Evolutionary conservation across 2,329 filamentous ascomycete species (phyloP).

Genomic region (Xylariaceae sp.): DNA sequence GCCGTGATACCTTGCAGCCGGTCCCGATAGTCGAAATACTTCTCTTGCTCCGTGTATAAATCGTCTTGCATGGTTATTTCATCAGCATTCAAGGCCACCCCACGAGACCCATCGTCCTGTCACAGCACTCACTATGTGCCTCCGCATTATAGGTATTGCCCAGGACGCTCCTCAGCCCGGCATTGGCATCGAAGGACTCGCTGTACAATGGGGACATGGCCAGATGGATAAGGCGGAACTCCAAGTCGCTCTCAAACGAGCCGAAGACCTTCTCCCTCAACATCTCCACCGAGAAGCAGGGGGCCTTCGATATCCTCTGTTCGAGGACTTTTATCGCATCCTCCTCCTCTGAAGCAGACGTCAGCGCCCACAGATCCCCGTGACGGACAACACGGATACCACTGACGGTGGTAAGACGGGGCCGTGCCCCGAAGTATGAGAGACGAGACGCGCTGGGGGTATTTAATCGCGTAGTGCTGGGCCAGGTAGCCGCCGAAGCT

Average conservation of each 20-base stretch:
- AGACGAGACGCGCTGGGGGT: constrained; percentile 22
- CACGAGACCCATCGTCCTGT: no score
- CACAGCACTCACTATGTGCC: constrained; percentile 24
- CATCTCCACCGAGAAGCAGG: constrained; percentile 29
- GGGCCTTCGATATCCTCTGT: constrained; percentile 24
- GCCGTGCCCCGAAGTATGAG: constrained; percentile 30
- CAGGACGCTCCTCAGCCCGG: constrained; percentile 22
- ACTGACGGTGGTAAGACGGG: constrained; percentile 28
- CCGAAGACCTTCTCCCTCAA: constrained; percentile 31
- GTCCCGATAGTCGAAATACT: constrained; percentile 30
- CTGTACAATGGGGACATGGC: constrained; percentile 30
- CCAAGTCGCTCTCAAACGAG: constrained; percentile 27
- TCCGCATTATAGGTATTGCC: constrained; percentile 27
- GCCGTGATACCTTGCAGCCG: constrained; percentile 23
- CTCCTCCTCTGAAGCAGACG: constrained; percentile 22
- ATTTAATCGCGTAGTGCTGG: constrained; percentile 31
- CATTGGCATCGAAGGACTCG: constrained; percentile 27
- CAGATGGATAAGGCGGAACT: constrained; percentile 30
- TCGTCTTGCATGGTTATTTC: constrained; percentile 22
- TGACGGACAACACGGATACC: no score
- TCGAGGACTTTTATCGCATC: constrained; percentile 26
- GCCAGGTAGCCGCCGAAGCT: constrained; percentile 33
- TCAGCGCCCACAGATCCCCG: neutral
- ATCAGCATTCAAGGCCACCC: no score
- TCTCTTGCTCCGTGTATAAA: constrained; percentile 27